Evolutionary conservation across 2,329 filamentous ascomycete species (phyloP).

Genomic region (Didymella sp.): DNA sequence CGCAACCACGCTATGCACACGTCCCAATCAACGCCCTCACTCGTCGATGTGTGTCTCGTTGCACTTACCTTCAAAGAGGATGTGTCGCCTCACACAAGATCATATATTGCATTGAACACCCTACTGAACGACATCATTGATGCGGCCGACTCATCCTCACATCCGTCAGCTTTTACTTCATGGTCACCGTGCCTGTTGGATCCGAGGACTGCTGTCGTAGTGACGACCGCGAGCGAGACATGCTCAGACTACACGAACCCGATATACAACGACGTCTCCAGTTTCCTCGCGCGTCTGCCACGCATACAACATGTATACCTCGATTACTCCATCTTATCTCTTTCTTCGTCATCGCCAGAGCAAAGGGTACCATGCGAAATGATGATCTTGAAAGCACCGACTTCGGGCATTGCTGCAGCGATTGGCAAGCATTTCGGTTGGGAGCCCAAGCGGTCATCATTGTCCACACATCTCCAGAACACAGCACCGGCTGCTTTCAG

Average conservation of each 20-base stretch:
- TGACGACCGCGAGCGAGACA: constrained; percentile 34
- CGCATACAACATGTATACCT: constrained; percentile 35
- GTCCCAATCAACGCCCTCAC: constrained; percentile 19
- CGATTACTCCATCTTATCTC: constrained; percentile 32
- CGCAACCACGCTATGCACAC: constrained; percentile 32
- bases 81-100: constrained; percentile 13
- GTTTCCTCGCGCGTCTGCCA: constrained; percentile 24
- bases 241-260: constrained; percentile 24
- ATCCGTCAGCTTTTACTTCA: constrained; percentile 35
- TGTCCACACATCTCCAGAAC: constrained; percentile 27
- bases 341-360: constrained; percentile 29
- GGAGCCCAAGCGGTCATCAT: constrained; percentile 37
- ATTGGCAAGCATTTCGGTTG: constrained; percentile 43
- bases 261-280: constrained; percentile 31
- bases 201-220: constrained; percentile 25
- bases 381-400: constrained; percentile 30
- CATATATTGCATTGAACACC: constrained; percentile 29
- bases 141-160: constrained; percentile 29
- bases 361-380: constrained; percentile 35
- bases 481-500: constrained; percentile 30
- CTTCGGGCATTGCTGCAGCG: constrained; percentile 30
- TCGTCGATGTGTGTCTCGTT: constrained; percentile 34
- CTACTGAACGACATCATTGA: constrained; percentile 40
- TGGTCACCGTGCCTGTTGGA: constrained; percentile 38
- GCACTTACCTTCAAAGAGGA: constrained; percentile 33